Base-by-base conservation (phyloP, 2,329 filamentous ascomycete genomes). In the Stagonosporopsis chrysanthemi region DNA sequence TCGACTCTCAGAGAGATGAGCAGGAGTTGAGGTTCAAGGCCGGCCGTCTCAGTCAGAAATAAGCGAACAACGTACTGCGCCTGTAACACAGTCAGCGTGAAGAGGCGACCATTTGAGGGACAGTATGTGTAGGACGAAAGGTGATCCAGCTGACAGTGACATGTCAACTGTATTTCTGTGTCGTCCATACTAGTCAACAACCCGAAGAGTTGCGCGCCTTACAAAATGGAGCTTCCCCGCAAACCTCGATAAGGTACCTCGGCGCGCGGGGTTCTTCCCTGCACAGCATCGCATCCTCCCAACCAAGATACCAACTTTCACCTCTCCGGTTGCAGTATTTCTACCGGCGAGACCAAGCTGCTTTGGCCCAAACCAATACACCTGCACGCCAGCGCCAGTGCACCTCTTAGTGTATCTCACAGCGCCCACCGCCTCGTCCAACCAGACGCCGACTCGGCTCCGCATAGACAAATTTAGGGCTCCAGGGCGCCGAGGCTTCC, bases 251-350 rank as follows among this genome's bases (percentile, higher is more conserved):
- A 39, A 35, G 31, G 26, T 46, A 43, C 43, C 48, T 47, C 47
- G 42, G 54, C 48, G 54, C 43, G 54, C 47, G 42, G 43, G 48
- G 52, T 19, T 19, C 19, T 19, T 56, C 47, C 53, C 36, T 47
- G 53, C 46, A 33, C 24, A 17, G 15, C 40, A 51, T 46, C 53
- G 31, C 46, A 31, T 36, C 41, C 23, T 23, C 36, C 26, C 26
- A 28, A 14, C 28, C 39, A 23, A 14, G 29, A 31, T 31, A 31
- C 29, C 29, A 4, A 28, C n/a, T 23, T 15, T n/a, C 26, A 15
- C 29, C 17, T 38, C 43, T 26, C 47, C 48, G 26, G 31, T 42
- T 48, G 8, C 3, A 43, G 54, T 48, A 52, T 48, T 26, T 56
- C 19, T 7, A 42, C 47, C 47, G 54, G 38, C 22, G 29, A 24